phyloP scores from a whole-genome alignment of 306 rosid species.

The Amphicarpaea edgeworthii region DNA sequence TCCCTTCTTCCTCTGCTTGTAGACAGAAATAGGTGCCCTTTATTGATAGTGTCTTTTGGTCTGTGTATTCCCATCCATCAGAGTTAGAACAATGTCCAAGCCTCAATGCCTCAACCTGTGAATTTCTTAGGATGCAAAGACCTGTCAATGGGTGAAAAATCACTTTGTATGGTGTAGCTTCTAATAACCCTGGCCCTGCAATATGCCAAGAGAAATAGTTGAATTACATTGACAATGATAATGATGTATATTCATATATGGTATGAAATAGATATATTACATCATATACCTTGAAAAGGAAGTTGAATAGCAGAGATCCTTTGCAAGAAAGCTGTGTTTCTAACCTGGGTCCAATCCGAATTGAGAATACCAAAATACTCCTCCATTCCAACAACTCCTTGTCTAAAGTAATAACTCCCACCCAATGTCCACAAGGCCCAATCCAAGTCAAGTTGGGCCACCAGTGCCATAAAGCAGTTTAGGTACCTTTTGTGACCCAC shows the following conservation, averaged over 20 bases:
- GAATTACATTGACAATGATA: not conserved
- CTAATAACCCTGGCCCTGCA: conserved; percentile 67
- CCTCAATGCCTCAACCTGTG: conserved; percentile 39
- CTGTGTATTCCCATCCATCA: conserved; percentile 66
- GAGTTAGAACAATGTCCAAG: conserved; percentile 70
- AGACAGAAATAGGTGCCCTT: conserved; percentile 76
- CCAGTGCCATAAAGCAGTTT: conserved; percentile 61
- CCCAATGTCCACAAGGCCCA: conserved; percentile 79
- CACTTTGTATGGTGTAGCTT: conserved; percentile 49
- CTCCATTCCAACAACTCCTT: conserved; percentile 59
- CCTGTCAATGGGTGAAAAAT: conserved; percentile 79
- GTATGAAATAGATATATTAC: not conserved
- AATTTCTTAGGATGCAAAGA: conserved; percentile 59
- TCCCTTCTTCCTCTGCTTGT: conserved; percentile 56
- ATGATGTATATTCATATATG: not conserved
- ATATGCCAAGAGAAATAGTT: not conserved
- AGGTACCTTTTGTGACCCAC: conserved; percentile 69
- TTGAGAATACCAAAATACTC: conserved; percentile 67
- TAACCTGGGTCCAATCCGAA: conserved; percentile 54
- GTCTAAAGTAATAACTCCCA: conserved; percentile 71
- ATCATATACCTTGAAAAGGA: conserved; percentile 65
- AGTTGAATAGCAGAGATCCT: conserved; percentile 64
- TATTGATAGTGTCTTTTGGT: conserved; percentile 54
- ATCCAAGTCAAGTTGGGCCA: conserved; percentile 72
- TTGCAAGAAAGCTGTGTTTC: conserved; percentile 58